Percentiles rank a stretch among this genome's conserved stretches.
Conservation (phyloP, 805 yeast genomes). For the Teunomyces aglyptinius region DNA sequence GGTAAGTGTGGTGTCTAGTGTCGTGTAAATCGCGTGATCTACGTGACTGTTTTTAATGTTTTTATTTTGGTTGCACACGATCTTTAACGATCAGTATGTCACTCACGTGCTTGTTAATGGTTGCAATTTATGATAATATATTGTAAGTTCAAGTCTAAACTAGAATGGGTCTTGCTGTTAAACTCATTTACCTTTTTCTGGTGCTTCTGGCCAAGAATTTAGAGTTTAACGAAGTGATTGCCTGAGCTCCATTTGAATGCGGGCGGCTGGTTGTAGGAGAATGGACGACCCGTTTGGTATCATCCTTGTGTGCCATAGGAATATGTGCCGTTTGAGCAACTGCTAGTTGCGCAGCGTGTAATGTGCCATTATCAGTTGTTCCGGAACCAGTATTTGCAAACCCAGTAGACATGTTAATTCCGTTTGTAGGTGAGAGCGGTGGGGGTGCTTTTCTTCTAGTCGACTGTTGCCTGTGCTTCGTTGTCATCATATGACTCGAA, state of each 20-base stretch:
- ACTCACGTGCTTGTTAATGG: neutral
- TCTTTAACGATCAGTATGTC: too few species aligned
- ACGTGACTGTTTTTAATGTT: constrained; percentile 15
- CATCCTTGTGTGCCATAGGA: constrained; percentile 25
- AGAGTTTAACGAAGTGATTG: constrained; percentile 57
- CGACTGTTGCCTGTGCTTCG: constrained; percentile 15
- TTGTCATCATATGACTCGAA: constrained; percentile 12
- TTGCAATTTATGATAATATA: neutral
- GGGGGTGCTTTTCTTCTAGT: constrained; percentile 33
- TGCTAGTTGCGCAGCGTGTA: constrained; percentile 47
- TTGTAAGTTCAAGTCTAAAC: too few species aligned
- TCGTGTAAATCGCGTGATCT: constrained; percentile 1
- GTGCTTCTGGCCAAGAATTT: constrained; percentile 58
- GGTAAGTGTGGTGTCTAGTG: constrained; percentile 4
- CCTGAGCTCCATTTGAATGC: constrained; percentile 9
- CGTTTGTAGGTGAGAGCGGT: constrained; percentile 16
- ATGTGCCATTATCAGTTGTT: constrained; percentile 23
- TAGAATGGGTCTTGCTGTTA: neutral
- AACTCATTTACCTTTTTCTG: constrained; percentile 34
- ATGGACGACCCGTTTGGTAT: constrained; percentile 8
- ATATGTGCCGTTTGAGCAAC: constrained; percentile 30
- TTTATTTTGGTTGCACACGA: neutral
- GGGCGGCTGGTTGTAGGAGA: constrained; percentile 5
- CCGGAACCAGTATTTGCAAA: constrained; percentile 15
- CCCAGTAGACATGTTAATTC: constrained; percentile 31